Base-by-base conservation (phyloP, 768 basidiomycete species). In the Mycena vulgaris region DNA sequence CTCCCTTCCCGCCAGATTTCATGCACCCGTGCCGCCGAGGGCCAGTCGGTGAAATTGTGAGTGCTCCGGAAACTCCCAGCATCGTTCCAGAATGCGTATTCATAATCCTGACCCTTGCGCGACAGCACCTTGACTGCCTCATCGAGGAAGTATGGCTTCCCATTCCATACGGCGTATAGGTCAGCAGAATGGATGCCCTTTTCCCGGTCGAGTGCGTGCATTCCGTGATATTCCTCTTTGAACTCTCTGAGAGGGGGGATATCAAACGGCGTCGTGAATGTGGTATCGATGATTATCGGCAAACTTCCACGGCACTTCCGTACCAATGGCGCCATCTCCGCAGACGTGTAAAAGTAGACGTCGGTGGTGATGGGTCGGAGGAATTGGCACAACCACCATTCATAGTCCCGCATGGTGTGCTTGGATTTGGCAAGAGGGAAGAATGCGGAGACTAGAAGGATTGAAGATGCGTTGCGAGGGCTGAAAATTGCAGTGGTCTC, bases 51-150 rank as follows among this genome's bases (percentile, higher is more conserved):
- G 69, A 85, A 90, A 14, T 69, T 69, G 76, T 89, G 87, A 1
- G 78, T 72, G 37, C 75, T 68, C 19, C 88, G 78, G 69, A 90
- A 88, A 67, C 86, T 86, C n/a, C 86, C 88, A 3, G 88, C 87
- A 70, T 90, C 89, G 47, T 79, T 83, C 89, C 89, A 90, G 70
- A 90, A 90, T 1, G 83, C 86, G 75, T 88, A 90, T 27, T 86
- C 83, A 63, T 87, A 89, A 16, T 71, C 65, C 63, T 76, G 73
- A 4, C 79, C 79, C 27, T 48, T 28, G 45, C 28, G 31, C 14
- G 68, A 68, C 51, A 78, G 63, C 19, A 79, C 80, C 49, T 74
- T 74, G 8, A 85, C 71, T 3, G 83, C 89, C 47, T 85, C 79
- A 25, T 83, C 78, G 47, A 90, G 79, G 37, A 87, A 82, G 74